Base-by-base conservation (phyloP, 2,329 filamentous ascomycete genomes). In the Xylariaceae sp. region DNA sequence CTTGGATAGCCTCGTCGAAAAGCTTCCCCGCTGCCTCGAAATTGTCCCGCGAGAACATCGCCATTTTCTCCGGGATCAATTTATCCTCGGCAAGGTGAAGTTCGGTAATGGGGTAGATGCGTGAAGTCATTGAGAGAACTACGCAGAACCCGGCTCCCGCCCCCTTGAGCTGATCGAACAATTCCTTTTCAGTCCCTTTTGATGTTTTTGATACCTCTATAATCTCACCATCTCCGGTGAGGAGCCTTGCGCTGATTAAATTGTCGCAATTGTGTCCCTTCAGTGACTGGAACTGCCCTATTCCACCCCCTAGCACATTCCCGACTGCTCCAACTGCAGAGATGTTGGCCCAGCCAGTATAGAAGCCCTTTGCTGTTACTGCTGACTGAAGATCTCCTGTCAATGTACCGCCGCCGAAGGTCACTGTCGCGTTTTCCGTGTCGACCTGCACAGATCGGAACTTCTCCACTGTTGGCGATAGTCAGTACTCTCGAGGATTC, bases 1-100 rank as follows among this genome's bases (percentile, higher is more conserved):
- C 34, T 38, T 38, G 13, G 34, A 38, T 38, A 9, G 3, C 16
- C 10, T 38, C 16, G 34, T 10, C 9, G 13, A 13, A 4, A 38
- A 36, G 33, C 13, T 9, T 38, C 5, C 13, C 34, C 16, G 9
- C 34, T 13, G 16, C 34, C 13, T 13, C 13, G 9, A 38, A 4
- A 9, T 45, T 45, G 11, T 61, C 4, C 53, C 60, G 45, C 59
- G 47, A 13, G 40, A 49, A 44, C 40, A 36, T n/a, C 17, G 40
- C 47, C 3, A 5, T 17, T 5, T 43, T 13, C 14, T 44, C 16
- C 22, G 47, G 19, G 31, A 44, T 44, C 22, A 36, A 10, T 11
- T 5, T 22, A 31, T 42, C 41, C 6, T 50, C 47, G 16, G 16
- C 31, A 12, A 50, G 33, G 18, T 14, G 12, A 13, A 51, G 42